Evolutionary conservation across 345 rosid species (phyloP), one percentile per base, ranked within the genome.

Genomic region (Brassica rapa): DNA sequence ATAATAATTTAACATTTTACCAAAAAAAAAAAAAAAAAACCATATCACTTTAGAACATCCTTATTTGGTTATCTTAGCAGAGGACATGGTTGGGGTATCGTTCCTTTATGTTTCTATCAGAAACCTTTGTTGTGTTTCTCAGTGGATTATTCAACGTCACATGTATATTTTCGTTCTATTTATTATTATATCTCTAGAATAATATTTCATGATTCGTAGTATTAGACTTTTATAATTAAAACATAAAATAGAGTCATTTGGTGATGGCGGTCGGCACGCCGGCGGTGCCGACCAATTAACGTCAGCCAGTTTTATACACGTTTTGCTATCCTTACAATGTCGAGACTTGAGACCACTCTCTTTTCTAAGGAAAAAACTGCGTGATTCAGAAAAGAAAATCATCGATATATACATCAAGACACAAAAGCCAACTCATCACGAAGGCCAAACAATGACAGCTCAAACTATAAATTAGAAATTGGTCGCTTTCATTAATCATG

Each of bases 401-500:
- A 49, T 5, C 7, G 0, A 53, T 53, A 16, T n/a, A 29, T 15
- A 30, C 3, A 70, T 63, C 33, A 77, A 62, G 43, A 63, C 15
- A 24, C 35, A 74, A 70, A 65, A n/a, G 81, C 76, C 77, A 77
- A 63, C 76, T 77, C 81, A 77, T 70, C 23, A 63, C 27, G 76
- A 55, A 65, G 33, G 76, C n/a, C 11, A 70, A 33, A 77, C 72
- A 78, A 56, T 57, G 77, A 78, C 81, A 72, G 66, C 72, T 78
- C 77, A 71, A 64, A 77, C 71, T 32, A 63, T 21, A 65, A 33
- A 33, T 11, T 29, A 71, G 33, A 77, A 21, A 64, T 25, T 19
- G 11, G 77, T 71, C 76, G 72, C 57, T 78, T 78, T 78, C 81
- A 71, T 71, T 64, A 39, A 56, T 37, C 76, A 77, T 55, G 81